Conservation (phyloP, 345 rosid species). For the Populus alba region DNA sequence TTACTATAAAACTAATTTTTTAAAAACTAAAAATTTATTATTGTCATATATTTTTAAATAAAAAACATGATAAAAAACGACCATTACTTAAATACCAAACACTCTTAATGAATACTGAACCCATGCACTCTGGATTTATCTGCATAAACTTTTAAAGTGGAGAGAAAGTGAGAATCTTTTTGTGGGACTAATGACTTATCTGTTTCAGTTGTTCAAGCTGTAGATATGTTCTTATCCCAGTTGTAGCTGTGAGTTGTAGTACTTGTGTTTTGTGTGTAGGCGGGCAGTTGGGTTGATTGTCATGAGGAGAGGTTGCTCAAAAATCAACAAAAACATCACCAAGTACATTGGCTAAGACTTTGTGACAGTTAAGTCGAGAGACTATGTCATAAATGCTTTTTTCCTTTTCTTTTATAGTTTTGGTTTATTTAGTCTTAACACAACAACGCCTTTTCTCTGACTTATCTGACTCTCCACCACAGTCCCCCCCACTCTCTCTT, state of each 20-base stretch:
- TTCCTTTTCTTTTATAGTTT: slow-evolving; percentile 12
- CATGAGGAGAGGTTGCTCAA: slow-evolving; percentile 4
- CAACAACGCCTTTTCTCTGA: slow-evolving; percentile 24
- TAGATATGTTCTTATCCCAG: slow-evolving; percentile 12
- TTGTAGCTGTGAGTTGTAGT: not conserved
- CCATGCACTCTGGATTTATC: slow-evolving; percentile 49
- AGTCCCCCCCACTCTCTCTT: slow-evolving; percentile 45
- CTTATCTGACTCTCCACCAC: slow-evolving; percentile 56
- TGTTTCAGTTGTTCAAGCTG: not conserved
- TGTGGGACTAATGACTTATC: slow-evolving; percentile 18
- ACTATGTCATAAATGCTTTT: not conserved
- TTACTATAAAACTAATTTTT: no score
- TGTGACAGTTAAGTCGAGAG: slow-evolving; percentile 1
- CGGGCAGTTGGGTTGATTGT: not conserved
- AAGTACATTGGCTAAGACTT: slow-evolving; percentile 20
- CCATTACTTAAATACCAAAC: no score
- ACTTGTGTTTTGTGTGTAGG: not conserved
- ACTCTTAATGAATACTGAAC: no score
- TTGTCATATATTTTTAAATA: no score
- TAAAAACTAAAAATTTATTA: no score
- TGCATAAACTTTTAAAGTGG: slow-evolving; percentile 27
- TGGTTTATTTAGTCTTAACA: slow-evolving; percentile 16
- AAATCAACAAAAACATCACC: slow-evolving; percentile 2
- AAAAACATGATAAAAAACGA: no score
- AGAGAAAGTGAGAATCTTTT: slow-evolving; percentile 34